Conservation (phyloP, 1,139 yeast genomes). For the Yamadazyma taylorii region DNA sequence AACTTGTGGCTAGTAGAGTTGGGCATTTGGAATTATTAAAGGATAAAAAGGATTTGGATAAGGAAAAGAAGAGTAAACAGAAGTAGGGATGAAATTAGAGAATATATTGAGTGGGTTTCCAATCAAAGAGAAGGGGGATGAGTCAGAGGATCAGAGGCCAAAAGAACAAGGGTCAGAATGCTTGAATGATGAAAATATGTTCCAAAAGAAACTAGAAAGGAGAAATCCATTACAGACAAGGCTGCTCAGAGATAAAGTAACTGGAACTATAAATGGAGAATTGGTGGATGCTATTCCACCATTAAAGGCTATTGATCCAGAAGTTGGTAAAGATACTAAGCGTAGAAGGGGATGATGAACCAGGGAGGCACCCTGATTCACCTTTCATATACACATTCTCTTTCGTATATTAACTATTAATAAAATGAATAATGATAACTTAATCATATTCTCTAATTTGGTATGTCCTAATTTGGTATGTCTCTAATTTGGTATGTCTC, state of each 20-base stretch:
- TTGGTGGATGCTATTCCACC: not conserved
- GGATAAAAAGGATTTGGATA: conserved; percentile 86
- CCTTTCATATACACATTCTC: too few relatives aligned
- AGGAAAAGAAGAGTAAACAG: conserved; percentile 37
- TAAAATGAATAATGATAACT: too few relatives aligned
- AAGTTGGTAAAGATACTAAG: not conserved
- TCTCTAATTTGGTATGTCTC: conserved; percentile 47
- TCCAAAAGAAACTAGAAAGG: too few relatives aligned
- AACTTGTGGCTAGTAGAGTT: conserved; percentile 80
- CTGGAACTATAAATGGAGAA: not conserved
- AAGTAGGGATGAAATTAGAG: conserved; percentile 6
- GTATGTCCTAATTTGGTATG: conserved; percentile 53
- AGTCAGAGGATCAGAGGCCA: not conserved
- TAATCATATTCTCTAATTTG: conserved; percentile 34
- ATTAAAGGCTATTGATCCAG: not conserved
- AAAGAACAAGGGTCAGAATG: not conserved
- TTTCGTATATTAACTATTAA: too few relatives aligned
- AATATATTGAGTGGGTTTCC: not conserved
- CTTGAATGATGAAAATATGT: too few relatives aligned
- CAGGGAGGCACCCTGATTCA: too few relatives aligned
- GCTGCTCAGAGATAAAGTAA: not conserved
- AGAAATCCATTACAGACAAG: too few relatives aligned
- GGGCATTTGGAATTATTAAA: conserved; percentile 93
- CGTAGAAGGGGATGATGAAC: not conserved
- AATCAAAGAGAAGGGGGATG: not conserved